Evolutionary conservation across 129 eudicot species (phyloP), one percentile per base, ranked within the genome.

Genomic region (Centella asiatica): DNA sequence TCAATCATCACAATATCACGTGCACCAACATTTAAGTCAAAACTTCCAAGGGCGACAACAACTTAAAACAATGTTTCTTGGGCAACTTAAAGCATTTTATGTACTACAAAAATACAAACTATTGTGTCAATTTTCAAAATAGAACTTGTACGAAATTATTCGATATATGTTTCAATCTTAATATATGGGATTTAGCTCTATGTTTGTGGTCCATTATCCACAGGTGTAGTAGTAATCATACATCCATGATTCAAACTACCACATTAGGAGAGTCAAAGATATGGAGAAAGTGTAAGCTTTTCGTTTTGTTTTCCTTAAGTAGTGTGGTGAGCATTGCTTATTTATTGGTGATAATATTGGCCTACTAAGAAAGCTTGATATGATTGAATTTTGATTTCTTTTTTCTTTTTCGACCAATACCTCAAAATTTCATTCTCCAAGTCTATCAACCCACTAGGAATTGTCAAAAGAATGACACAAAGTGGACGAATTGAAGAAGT

Each of bases 391-490:
- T 22, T 56, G 25, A 56, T 36, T 56, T 53, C n/a, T n/a, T n/a
- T n/a, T n/a, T n/a, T n/a, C n/a, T n/a, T n/a, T n/a, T n/a, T n/a
- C n/a, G 37, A 33, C 5, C 6, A 4, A 33, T 8, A 4, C 5
- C 37, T 25, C 6, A 56, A 22, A 40, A 28, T 28, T 31, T 15
- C 62, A 15, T 32, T 31, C 44, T 56, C 20, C 42, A 56, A 56
- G 22, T 56, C 17, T 13, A 19, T 27, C 37, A 11, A 13, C 33
- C 61, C 40, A 56, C 18, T 56, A n/a, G 62, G 14, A 32, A 56
- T 12, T 57, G 62, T 57, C 62, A 32, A 36, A 56, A 32, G 42
- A 23, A 12, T n/a, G n/a, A n/a, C n/a, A n/a, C n/a, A n/a, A n/a
- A 40, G 14, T 14, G 0, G 46, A 29, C 33, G 15, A 31, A 32